Evolutionary conservation across 2,329 filamentous ascomycete species (phyloP), one percentile per base, ranked within the genome.

Genomic region (Sporothrix brunneoviolacea): DNA sequence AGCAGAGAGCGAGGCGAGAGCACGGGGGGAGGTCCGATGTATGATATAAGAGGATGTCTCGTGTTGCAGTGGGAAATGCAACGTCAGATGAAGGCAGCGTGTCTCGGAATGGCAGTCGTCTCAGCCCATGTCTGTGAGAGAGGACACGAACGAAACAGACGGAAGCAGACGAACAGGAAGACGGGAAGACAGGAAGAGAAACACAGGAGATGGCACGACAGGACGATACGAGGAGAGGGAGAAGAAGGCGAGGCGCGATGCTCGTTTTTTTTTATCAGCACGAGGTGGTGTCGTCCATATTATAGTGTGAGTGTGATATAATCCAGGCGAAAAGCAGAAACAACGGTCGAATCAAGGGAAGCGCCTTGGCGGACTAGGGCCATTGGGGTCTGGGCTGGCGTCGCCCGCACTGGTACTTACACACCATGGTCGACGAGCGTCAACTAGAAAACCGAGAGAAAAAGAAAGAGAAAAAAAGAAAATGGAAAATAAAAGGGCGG

Each of bases 121-220:
- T 46, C 43, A 38, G 21, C 6, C 43, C 43, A 46, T 46, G 43
- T 46, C 43, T 46, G 19, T n/a, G 32, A 13, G 33, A 28, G 33
- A 38, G 24, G 24, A n/a, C 33, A 22, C 10, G 33, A 18, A n/a
- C 24, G 33, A 30, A 8, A 19, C 13, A 30, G 15, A 19, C 13
- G n/a, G 2, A 12, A 28, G 10, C 24, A 28, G 24, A 28, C 24
- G 10, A 28, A 28, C 24, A 28, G 24, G 24, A 28, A 10, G 24
- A 28, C 24, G 24, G 10, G 24, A 10, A 10, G 24, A 28, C 24
- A 28, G 24, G 24, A 28, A 5, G 24, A 28, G 10, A 10, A 10
- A 10, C 24, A 28, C 10, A 10, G 24, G 24, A 28, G 5, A 10
- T 28, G 5, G 5, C 24, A 28, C 5, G 24, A 28, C 6, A 28